These are phyloP conservation scores for Chaetomiaceae sp. DNA, from an alignment of 2,329 filamentous ascomycete species.

Conservation along the genomic window DNA sequence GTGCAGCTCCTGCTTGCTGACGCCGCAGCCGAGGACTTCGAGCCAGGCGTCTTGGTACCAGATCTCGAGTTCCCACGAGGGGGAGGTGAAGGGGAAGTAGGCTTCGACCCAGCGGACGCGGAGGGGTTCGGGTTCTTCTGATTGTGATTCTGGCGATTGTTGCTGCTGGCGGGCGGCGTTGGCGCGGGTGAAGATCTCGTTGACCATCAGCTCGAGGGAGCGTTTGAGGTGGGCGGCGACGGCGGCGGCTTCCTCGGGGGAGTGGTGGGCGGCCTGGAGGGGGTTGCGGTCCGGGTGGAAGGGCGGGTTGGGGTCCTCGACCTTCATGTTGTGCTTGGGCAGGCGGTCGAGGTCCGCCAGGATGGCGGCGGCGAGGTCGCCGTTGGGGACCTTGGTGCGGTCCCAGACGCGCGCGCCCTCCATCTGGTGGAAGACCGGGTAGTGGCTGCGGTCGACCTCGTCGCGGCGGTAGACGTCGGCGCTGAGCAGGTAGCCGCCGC, in stretches of 20 bases:
- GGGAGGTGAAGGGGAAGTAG: constrained; percentile 95
- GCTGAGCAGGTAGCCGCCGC: constrained; percentile 79
- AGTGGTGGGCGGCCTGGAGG: constrained; percentile 67
- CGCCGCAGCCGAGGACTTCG: constrained; percentile 88
- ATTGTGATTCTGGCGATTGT: too few relatives aligned
- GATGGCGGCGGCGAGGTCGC: constrained; percentile 60
- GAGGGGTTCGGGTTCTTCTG: constrained; percentile 66
- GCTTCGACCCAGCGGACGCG: constrained; percentile 92
- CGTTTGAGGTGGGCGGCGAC: constrained; percentile 82
- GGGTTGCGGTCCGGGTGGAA: constrained; percentile 77
- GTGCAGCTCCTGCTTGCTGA: constrained; percentile 79
- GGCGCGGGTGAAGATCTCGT: constrained; percentile 80
- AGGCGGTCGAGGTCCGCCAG: constrained; percentile 65
- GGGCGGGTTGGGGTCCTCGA: constrained; percentile 79
- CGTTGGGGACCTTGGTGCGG: constrained; percentile 52
- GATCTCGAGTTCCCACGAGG: constrained; percentile 93
- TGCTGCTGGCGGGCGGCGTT: constrained; percentile 52
- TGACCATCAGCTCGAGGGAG: constrained; percentile 82
- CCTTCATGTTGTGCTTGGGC: constrained; percentile 67
- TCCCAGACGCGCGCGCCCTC: constrained; percentile 92
- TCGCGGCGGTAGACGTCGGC: constrained; percentile 95
- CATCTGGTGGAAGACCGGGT: constrained; percentile 98
- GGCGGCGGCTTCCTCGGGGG: constrained; percentile 71
- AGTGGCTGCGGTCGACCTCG: constrained; percentile 91
- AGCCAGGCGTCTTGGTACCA: constrained; percentile 95